A percentile compares a stretch with the other conserved stretches of the same genome.
Conservation (phyloP, 352 stramenopile species). For the Phytophthora constricta region DNA sequence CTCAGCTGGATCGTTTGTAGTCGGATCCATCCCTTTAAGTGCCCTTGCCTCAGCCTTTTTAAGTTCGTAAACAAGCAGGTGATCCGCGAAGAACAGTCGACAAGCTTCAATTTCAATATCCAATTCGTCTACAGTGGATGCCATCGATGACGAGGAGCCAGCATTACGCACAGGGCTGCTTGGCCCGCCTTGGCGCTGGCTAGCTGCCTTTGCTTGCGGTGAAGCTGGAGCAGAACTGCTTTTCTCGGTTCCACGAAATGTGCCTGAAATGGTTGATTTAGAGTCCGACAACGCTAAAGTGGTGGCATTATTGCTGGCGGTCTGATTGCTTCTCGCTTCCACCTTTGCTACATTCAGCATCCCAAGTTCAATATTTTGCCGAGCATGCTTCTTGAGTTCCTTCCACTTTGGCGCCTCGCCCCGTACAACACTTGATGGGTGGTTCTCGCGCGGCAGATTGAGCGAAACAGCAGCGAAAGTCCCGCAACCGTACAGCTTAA, state of each 20-base stretch:
- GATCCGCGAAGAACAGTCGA: conserved; percentile 88
- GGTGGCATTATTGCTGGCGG: conserved; percentile 7
- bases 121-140: conserved; percentile 58
- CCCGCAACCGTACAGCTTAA: conserved; percentile 88
- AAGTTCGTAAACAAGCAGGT: conserved; percentile 66
- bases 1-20: conserved; percentile 17
- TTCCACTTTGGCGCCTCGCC: conserved; percentile 74
- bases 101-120: conserved; percentile 87
- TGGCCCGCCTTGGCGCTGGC: conserved; percentile 25
- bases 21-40: conserved; percentile 21
- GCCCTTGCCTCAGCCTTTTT: conserved; percentile 32
- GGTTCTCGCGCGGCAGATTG: conserved; percentile 86
- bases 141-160: conserved; percentile 17
- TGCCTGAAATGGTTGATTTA: conserved; percentile 60
- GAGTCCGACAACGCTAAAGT: conserved; percentile 47
- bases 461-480: conserved; percentile 92
- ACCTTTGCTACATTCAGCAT: conserved; percentile 22
- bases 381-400: conserved; percentile 71
- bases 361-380: conserved; percentile 45
- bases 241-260: conserved; percentile 40
- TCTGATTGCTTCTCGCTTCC: conserved; percentile 21
- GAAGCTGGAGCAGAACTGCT: conserved; percentile 37
- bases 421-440: conserved; percentile 59
- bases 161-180: conserved; percentile 29
- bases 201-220: conserved; percentile 26